phyloP scores from a whole-genome alignment of 208 protist genomes.

The Strigomonas culicis region DNA sequence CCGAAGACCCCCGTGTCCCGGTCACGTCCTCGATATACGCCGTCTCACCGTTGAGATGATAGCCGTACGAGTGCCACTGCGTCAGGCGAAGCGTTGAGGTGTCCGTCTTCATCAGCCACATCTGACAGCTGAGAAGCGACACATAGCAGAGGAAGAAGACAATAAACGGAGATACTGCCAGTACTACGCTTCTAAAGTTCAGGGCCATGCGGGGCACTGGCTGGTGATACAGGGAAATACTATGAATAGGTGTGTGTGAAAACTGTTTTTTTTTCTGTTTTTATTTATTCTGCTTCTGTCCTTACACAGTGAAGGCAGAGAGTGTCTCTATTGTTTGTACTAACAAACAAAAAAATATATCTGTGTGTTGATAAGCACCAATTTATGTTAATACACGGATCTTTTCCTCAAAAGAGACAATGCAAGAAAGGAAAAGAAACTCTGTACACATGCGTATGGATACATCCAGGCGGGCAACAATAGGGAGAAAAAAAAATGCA shows the following conservation, averaged over 20 bases:
- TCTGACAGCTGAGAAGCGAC: neutral
- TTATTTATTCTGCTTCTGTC: no score
- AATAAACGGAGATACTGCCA: neutral
- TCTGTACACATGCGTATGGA: neutral
- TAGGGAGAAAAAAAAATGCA: neutral
- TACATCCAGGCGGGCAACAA: neutral
- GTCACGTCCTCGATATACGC: neutral
- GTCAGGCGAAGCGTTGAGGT: neutral
- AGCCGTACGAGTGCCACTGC: neutral
- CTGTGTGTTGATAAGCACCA: no score
- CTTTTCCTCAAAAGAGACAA: slow-evolving; percentile 13
- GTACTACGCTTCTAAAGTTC: no score
- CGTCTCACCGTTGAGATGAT: neutral
- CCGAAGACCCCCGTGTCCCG: no score
- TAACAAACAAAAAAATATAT: no score
- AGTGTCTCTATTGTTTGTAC: no score
- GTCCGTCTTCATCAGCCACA: slow-evolving; percentile 3
- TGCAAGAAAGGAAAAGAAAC: neutral
- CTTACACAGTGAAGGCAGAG: no score
- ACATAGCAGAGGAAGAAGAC: neutral
- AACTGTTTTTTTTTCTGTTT: no score
- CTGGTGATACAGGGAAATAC: no score
- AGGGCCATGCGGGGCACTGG: no score
- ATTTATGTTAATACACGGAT: no score
- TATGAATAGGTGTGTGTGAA: slow-evolving; percentile 1